Evolutionary conservation across 768 basidiomycete genomes (phyloP).

Genomic region (Phylloporus scabripes): DNA sequence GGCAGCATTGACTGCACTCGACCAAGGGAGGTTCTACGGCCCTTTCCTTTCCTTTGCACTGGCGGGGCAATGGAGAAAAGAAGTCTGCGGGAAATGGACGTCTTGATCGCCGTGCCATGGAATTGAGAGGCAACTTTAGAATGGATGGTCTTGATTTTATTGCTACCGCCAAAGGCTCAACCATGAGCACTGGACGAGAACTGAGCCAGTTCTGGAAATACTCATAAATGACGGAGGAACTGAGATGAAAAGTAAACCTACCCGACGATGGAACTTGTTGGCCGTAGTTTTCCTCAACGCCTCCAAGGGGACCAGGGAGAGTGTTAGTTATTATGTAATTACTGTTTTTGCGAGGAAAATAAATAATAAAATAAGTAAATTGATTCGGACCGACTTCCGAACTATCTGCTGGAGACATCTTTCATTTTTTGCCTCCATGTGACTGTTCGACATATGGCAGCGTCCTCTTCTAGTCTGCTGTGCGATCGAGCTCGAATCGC

Average conservation of each 20-base stretch:
- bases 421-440: conserved; percentile 14
- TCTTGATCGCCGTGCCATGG: conserved; percentile 28
- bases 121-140: conserved; percentile 25
- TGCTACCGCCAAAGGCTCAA: conserved; percentile 57
- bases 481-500: conserved; percentile 5
- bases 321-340: conserved; percentile 17
- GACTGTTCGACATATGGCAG: conserved; percentile 1
- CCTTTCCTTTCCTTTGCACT: conserved; percentile 51
- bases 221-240: neutral
- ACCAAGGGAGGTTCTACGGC: conserved; percentile 26
- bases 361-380: conserved; percentile 7
- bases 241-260: conserved; percentile 1
- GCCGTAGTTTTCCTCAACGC: conserved; percentile 1
- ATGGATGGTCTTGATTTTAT: conserved; percentile 36
- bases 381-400: conserved; percentile 1
- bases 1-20: conserved; percentile 27
- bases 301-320: neutral
- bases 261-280: conserved; percentile 8
- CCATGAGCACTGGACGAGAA: conserved; percentile 40
- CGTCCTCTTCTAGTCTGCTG: conserved; percentile 16
- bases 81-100: conserved; percentile 41
- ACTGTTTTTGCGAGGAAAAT: neutral
- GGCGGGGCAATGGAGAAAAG: conserved; percentile 50
- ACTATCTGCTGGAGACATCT: conserved; percentile 10
- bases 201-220: neutral